phyloP scores from a whole-genome alignment of 768 basidiomycete genomes.

The Leccinum subgranulosum region DNA sequence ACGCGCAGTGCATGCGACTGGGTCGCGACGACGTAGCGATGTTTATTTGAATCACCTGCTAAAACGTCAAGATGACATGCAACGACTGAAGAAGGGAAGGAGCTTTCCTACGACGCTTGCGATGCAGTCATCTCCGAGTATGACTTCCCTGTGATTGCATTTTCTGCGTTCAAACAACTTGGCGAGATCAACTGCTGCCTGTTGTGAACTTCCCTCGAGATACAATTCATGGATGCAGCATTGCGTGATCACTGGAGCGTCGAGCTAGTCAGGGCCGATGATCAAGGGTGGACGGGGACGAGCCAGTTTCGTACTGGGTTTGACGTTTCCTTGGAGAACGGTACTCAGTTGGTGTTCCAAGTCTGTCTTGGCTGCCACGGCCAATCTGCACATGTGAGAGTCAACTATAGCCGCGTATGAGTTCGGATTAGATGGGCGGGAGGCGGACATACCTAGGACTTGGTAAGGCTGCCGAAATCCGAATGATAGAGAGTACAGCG shows the following conservation, averaged over 20 bases:
- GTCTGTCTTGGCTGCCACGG: slow-evolving; percentile 69
- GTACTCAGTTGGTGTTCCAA: slow-evolving; percentile 68
- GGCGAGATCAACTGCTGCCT: slow-evolving; percentile 81
- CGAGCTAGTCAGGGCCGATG: slow-evolving; percentile 38
- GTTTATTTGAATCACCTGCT: slow-evolving; percentile 79
- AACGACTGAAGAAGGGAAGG: not conserved
- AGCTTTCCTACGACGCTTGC: slow-evolving; percentile 68
- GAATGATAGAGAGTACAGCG: slow-evolving; percentile 80
- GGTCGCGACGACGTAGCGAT: slow-evolving; percentile 87
- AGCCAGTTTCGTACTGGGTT: slow-evolving; percentile 69
- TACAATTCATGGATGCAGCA: slow-evolving; percentile 96
- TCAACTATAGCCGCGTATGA: slow-evolving; percentile 56
- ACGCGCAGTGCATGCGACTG: slow-evolving; percentile 74
- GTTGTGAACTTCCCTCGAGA: slow-evolving; percentile 69
- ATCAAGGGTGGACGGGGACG: slow-evolving; percentile 4
- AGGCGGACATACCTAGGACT: slow-evolving; percentile 61
- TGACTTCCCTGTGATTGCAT: slow-evolving; percentile 92
- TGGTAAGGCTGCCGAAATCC: slow-evolving; percentile 95
- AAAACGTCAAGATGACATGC: slow-evolving; percentile 4
- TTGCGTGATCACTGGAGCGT: slow-evolving; percentile 91
- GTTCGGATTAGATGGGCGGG: not conserved
- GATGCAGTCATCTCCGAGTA: slow-evolving; percentile 83
- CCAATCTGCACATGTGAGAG: slow-evolving; percentile 73
- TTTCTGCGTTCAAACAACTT: slow-evolving; percentile 91
- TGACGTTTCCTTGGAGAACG: slow-evolving; percentile 84